Evolutionary conservation across 2,329 filamentous ascomycete genomes (phyloP), one percentile per base, ranked within the genome.

Genomic region (Trichoderma cornu-damae): DNA sequence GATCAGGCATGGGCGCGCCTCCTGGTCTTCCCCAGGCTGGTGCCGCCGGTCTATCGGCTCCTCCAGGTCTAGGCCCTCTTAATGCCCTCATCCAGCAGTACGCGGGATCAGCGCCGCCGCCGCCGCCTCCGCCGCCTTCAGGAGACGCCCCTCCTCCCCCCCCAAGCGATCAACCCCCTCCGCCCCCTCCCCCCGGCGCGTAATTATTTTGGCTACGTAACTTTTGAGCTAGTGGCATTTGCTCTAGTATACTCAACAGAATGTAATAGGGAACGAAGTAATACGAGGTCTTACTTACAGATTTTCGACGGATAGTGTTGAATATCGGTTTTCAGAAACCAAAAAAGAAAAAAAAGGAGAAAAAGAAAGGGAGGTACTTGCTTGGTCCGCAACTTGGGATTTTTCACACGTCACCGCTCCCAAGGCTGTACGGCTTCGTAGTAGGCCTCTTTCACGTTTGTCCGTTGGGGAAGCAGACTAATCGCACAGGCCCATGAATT

Each of bases 81-180:
- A 85, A 81, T 67, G 81, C 83, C 46, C 76, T 89, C 59, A 85
- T 88, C 65, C 83, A 88, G 70, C 85, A 86, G 66, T 89, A 83
- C 61, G 77, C 81, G 37, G 75, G 74, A 61, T 76, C 78, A 47
- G 73, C 72, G 30, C 75, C 79, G 57, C 81, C 79, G 57, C 81
- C 82, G 42, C 84, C 85, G 24, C 82, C 84, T 1, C 81, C 83
- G n/a, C 81, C 83, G 18, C 81, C 82, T 22, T 80, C 82, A 60
- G 69, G 71, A 40, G 71, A 73, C 42, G 69, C 78, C 28, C 75
- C 79, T 54, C 79, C 80, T 52, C 84, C 85, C 54, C 84, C 85
- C 35, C 84, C 84, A 14, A 58, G 49, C 49, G 56, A 59, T 26
- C 55, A 60, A 32, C 59, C 48, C 22, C 75, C 79, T 57, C 79